Conservation (phyloP, 208 protist species). For the Wallacemonas sp. region DNA sequence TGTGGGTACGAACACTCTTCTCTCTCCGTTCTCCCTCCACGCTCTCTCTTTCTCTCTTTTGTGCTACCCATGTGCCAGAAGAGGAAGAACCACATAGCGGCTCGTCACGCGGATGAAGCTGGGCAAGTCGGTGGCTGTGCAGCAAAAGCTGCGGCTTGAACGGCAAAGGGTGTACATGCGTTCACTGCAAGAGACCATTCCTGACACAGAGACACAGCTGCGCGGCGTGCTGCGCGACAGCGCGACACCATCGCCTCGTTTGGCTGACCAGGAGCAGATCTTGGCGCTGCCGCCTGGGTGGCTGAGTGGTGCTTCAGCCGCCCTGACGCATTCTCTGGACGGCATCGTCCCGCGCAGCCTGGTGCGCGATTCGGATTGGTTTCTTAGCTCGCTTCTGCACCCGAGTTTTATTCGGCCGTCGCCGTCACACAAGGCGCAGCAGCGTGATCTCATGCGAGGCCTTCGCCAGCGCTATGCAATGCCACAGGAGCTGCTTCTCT, state of each 20-base stretch:
- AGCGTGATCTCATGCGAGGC: slow-evolving; percentile 7
- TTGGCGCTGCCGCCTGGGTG: slow-evolving; percentile 26
- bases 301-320: slow-evolving; percentile 16
- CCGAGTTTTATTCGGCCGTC: slow-evolving; percentile 49
- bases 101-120: neutral
- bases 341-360: slow-evolving; percentile 40
- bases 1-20: no score
- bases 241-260: neutral
- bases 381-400: slow-evolving; percentile 77
- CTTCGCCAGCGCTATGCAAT: slow-evolving; percentile 54
- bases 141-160: slow-evolving; percentile 7
- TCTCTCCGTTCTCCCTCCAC: neutral
- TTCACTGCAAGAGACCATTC: slow-evolving; percentile 12
- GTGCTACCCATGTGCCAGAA: neutral
- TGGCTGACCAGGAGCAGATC: neutral
- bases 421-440: slow-evolving; percentile 1
- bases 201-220: neutral
- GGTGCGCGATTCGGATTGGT: slow-evolving; percentile 45
- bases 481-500: slow-evolving; percentile 62
- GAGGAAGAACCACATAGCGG: neutral
- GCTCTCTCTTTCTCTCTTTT: slow-evolving; percentile 1
- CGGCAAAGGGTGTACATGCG: slow-evolving; percentile 12
- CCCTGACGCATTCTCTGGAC: slow-evolving; percentile 34
- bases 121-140: slow-evolving; percentile 6
- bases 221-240: neutral